phyloP scores from a whole-genome alignment of 2,329 filamentous ascomycete species.

The Myriosclerotinia duriaeana region DNA sequence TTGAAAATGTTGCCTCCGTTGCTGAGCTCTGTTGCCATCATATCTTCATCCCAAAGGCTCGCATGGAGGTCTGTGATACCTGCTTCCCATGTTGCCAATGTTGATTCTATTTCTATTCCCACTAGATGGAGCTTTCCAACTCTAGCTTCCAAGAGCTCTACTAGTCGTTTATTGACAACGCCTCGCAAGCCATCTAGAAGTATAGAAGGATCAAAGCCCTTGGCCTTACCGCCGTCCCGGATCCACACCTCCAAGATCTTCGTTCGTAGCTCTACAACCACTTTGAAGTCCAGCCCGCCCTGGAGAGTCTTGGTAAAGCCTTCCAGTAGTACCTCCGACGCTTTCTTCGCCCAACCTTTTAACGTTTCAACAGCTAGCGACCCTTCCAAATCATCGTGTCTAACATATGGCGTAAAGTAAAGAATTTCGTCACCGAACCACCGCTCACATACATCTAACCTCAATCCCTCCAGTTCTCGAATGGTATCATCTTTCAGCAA shows the following conservation, averaged over 20 bases:
- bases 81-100: conserved; percentile 60
- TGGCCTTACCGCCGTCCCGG: conserved; percentile 60
- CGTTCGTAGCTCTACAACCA: conserved; percentile 68
- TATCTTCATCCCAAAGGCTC: conserved; percentile 66
- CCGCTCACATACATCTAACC: conserved; percentile 72
- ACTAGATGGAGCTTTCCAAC: conserved; percentile 64
- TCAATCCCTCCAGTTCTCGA: conserved; percentile 64
- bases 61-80: conserved; percentile 51
- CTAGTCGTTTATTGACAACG: conserved; percentile 67
- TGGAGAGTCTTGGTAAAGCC: conserved; percentile 62
- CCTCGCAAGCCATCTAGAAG: conserved; percentile 68
- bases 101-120: conserved; percentile 61
- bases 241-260: conserved; percentile 75
- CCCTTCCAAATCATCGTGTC: conserved; percentile 71
- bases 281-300: conserved; percentile 62
- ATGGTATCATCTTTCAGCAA: conserved; percentile 72
- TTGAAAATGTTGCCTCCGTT: conserved; percentile 68
- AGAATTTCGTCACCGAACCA: conserved; percentile 83
- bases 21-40: conserved; percentile 64
- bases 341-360: conserved; percentile 61
- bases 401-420: conserved; percentile 83
- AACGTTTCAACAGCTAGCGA: conserved; percentile 60
- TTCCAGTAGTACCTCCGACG: conserved; percentile 58
- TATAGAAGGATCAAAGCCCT: conserved; percentile 65
- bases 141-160: conserved; percentile 61